Evolutionary conservation across 345 rosid species (phyloP).

Genomic region (Corchorus olitorius): DNA sequence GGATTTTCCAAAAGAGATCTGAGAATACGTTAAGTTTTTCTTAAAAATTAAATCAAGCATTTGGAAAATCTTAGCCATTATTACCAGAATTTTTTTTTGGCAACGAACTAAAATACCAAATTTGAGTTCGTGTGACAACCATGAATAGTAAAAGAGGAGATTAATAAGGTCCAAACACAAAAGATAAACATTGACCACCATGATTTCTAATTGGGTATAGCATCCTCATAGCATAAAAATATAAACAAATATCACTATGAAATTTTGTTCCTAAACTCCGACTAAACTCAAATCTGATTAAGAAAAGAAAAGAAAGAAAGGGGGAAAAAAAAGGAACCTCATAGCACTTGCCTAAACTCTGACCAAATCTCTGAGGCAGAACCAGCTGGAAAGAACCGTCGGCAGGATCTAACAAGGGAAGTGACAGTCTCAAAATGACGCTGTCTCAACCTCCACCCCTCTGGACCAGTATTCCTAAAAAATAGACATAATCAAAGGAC

Average conservation of each 20-base stretch:
- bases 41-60: slow-evolving; percentile 10
- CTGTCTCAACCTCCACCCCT: slow-evolving; percentile 96
- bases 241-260: background rate
- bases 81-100: background rate
- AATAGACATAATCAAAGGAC: slow-evolving; percentile 16
- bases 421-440: slow-evolving; percentile 85
- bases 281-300: background rate
- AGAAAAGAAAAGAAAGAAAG: background rate
- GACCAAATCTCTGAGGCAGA: slow-evolving; percentile 96
- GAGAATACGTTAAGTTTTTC: slow-evolving; percentile 32
- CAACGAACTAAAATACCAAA: background rate
- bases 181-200: background rate
- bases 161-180: slow-evolving; percentile 1
- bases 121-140: background rate
- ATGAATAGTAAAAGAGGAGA: background rate
- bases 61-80: background rate
- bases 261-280: background rate
- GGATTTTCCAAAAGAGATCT: slow-evolving; percentile 94
- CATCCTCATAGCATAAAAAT: slow-evolving; percentile 1
- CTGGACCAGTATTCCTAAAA: slow-evolving; percentile 91
- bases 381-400: slow-evolving; percentile 83
- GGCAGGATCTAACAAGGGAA: slow-evolving; percentile 84
- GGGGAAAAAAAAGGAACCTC: background rate
- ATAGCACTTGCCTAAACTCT: slow-evolving; percentile 73
- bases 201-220: slow-evolving; percentile 8